These are phyloP conservation scores for Brasenia schreberi DNA, from an alignment of 164 flowering plant genomes.

Conservation along the genomic window DNA sequence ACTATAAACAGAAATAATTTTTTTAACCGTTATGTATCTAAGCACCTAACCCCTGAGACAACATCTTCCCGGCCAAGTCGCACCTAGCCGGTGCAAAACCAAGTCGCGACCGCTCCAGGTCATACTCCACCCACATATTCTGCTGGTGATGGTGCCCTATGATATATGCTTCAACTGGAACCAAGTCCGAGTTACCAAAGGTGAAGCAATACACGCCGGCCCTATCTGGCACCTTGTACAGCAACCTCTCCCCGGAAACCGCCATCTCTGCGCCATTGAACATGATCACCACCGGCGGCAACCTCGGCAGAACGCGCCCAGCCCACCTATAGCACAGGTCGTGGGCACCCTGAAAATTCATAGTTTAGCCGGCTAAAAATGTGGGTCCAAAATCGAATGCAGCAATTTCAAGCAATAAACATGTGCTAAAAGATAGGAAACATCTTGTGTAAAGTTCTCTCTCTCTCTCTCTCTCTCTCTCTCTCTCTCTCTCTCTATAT, in stretches of 20 bases:
- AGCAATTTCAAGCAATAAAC: too few species aligned
- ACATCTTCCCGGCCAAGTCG: constrained; percentile 18
- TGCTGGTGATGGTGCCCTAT: constrained; percentile 77
- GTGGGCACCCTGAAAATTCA: constrained; percentile 46
- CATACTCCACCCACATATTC: constrained; percentile 74
- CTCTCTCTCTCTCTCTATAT: too few species aligned
- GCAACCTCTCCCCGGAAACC: constrained; percentile 38
- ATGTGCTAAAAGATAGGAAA: too few species aligned
- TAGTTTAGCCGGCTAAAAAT: too few species aligned
- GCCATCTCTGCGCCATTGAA: constrained; percentile 70
- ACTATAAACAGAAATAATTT: too few species aligned
- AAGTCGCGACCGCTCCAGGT: constrained; percentile 35
- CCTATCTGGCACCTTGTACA: constrained; percentile 46
- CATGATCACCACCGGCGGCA: constrained; percentile 55
- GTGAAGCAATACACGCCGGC: constrained; percentile 48
- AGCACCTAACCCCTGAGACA: not conserved
- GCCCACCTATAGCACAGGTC: constrained; percentile 55
- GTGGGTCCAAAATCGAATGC: too few species aligned
- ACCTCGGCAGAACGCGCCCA: constrained; percentile 11
- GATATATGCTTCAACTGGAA: constrained; percentile 49
- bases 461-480: too few species aligned
- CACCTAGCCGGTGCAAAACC: constrained; percentile 71
- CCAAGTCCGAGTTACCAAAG: constrained; percentile 52
- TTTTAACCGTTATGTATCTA: not conserved
- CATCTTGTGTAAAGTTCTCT: too few species aligned